phyloP scores from a whole-genome alignment of 192 early-diverging fungal species.

The Gryganskiella cystojenkinii region DNA sequence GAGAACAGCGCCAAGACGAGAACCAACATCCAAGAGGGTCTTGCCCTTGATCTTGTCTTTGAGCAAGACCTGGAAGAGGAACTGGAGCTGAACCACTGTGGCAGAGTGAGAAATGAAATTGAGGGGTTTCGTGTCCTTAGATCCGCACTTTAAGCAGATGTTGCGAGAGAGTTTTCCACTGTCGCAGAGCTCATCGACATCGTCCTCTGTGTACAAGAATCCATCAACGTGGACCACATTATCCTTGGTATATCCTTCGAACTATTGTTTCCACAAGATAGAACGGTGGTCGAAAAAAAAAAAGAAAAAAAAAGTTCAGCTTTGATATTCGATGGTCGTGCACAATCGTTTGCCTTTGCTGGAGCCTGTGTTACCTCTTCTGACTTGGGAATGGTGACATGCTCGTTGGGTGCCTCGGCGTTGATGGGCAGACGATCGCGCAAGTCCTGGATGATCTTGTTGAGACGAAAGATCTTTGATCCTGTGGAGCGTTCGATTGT shows the following conservation, averaged over 20 bases:
- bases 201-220: constrained; percentile 67
- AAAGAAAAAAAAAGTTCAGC: background rate
- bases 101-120: constrained; percentile 74
- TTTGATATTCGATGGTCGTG: too few relatives aligned
- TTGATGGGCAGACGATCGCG: constrained; percentile 60
- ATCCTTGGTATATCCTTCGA: constrained; percentile 58
- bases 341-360: background rate
- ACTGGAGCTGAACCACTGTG: constrained; percentile 64
- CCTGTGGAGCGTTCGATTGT: constrained; percentile 21
- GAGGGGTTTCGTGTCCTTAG: constrained; percentile 48
- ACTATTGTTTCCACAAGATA: too few relatives aligned
- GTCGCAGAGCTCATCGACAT: constrained; percentile 69
- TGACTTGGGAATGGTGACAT: constrained; percentile 56
- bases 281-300: background rate
- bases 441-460: constrained; percentile 63
- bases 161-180: constrained; percentile 63
- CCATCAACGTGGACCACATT: constrained; percentile 70
- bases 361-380: constrained; percentile 47
- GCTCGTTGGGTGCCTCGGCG: constrained; percentile 63
- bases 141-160: constrained; percentile 64
- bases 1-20: constrained; percentile 65
- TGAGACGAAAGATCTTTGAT: constrained; percentile 48
- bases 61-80: constrained; percentile 60
- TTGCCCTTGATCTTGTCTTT: constrained; percentile 56
- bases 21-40: constrained; percentile 68